Percentiles rank a stretch among this genome's conserved stretches.
phyloP scores from a whole-genome alignment of 805 yeast genomes.

The Priceomyces medius region DNA sequence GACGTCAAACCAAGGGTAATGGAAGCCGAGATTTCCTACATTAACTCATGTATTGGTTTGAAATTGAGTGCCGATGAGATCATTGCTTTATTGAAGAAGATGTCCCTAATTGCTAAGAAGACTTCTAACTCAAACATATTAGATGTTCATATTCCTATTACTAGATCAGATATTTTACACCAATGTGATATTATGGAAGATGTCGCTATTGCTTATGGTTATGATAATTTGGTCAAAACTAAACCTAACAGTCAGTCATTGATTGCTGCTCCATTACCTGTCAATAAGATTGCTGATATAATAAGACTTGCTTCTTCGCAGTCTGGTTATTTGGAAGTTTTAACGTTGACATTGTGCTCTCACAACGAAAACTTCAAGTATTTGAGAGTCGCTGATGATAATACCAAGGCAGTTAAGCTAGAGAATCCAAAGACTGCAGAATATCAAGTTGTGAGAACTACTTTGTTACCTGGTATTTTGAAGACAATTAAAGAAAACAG shows the following conservation, averaged over 20 bases:
- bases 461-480: conserved; percentile 88
- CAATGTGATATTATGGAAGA: conserved; percentile 99
- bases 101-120: conserved; percentile 72
- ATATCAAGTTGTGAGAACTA: conserved; percentile 96
- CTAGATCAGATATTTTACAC: conserved; percentile 94
- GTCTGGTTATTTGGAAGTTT: conserved; percentile 93
- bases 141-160: conserved; percentile 79
- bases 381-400: conserved; percentile 72
- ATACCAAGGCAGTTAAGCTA: conserved; percentile 77
- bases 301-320: conserved; percentile 88
- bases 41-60: conserved; percentile 92
- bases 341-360: conserved; percentile 93
- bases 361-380: conserved; percentile 95
- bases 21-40: conserved; percentile 75
- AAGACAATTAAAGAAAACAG: conserved; percentile 96
- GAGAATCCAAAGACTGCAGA: conserved; percentile 96
- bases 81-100: conserved; percentile 63
- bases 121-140: conserved; percentile 47
- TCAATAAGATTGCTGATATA: conserved; percentile 89
- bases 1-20: conserved; percentile 63
- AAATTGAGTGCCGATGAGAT: conserved; percentile 67
- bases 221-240: conserved; percentile 79
- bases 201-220: conserved; percentile 95
- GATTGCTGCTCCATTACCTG: conserved; percentile 84
- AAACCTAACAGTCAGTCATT: conserved; percentile 75